A percentile compares a stretch with the other conserved stretches of the same genome.
Conservation (phyloP, 2,329 filamentous ascomycete species). For the Calonectria ilicicola region DNA sequence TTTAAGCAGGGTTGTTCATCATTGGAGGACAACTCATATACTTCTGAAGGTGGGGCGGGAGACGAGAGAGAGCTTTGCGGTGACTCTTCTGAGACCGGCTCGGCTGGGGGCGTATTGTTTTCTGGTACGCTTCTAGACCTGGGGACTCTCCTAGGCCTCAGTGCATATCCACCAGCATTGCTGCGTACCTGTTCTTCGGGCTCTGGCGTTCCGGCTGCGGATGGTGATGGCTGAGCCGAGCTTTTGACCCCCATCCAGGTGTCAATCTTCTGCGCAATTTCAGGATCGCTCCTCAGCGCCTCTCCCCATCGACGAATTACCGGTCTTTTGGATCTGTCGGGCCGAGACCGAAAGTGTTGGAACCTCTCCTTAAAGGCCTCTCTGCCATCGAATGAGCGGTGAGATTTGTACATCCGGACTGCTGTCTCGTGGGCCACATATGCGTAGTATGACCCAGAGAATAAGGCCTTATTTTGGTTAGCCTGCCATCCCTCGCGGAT, state of each 20-base stretch:
- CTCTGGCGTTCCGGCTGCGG: neutral
- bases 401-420: neutral
- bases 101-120: neutral
- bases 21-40: neutral
- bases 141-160: neutral
- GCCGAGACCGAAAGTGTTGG: neutral
- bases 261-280: neutral
- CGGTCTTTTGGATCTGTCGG: neutral
- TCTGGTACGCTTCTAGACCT: neutral
- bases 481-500: neutral
- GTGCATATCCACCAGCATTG: neutral
- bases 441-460: neutral
- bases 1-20: neutral
- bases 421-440: conserved; percentile 4
- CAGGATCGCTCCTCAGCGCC: neutral
- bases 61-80: neutral
- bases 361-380: neutral
- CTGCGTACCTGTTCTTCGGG: neutral
- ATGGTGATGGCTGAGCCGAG: too few relatives aligned
- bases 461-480: neutral
- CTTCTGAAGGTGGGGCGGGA: neutral
- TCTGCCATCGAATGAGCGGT: neutral
- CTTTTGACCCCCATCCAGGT: neutral
- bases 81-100: neutral
- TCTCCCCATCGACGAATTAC: neutral